Conservation (phyloP, 2,329 filamentous ascomycete genomes). For the Nemania sp. region DNA sequence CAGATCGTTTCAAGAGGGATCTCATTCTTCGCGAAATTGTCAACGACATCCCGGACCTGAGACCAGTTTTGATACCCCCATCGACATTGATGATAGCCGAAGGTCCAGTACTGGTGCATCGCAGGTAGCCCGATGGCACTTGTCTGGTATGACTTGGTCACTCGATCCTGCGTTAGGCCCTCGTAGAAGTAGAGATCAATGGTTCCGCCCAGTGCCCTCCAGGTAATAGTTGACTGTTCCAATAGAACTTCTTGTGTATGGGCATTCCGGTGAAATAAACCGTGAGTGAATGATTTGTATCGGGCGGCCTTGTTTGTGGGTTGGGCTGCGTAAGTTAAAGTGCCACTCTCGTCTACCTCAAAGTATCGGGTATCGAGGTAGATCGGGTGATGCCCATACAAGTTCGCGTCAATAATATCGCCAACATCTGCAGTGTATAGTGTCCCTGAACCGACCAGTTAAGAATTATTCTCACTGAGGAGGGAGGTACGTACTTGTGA, state of each 20-base stretch:
- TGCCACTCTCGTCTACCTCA: constrained; percentile 53
- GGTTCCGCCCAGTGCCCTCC: constrained; percentile 73
- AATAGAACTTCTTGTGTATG: constrained; percentile 76
- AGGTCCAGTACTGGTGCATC: constrained; percentile 80
- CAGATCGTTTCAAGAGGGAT: constrained; percentile 77
- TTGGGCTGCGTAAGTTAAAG: constrained; percentile 57
- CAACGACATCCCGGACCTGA: constrained; percentile 66
- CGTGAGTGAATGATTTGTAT: constrained; percentile 72
- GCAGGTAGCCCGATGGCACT: constrained; percentile 70
- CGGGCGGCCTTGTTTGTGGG: constrained; percentile 54
- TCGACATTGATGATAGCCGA: constrained; percentile 82
- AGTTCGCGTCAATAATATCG: constrained; percentile 66
- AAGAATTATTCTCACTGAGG: not conserved
- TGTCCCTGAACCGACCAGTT: constrained; percentile 40
- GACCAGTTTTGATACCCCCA: constrained; percentile 82
- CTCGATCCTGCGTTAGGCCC: constrained; percentile 68
- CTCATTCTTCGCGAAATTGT: constrained; percentile 63
- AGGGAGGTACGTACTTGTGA: constrained; percentile 55
- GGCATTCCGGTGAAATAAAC: constrained; percentile 75
- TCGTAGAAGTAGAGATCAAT: constrained; percentile 81
- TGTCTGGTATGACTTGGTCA: constrained; percentile 71
- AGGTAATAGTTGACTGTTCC: constrained; percentile 66
- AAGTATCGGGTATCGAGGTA: constrained; percentile 82
- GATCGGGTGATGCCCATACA: constrained; percentile 78
- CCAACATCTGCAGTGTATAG: constrained; percentile 68